Evolutionary conservation across 2,329 filamentous ascomycete species (phyloP).

Genomic region (Fusarium sp.): DNA sequence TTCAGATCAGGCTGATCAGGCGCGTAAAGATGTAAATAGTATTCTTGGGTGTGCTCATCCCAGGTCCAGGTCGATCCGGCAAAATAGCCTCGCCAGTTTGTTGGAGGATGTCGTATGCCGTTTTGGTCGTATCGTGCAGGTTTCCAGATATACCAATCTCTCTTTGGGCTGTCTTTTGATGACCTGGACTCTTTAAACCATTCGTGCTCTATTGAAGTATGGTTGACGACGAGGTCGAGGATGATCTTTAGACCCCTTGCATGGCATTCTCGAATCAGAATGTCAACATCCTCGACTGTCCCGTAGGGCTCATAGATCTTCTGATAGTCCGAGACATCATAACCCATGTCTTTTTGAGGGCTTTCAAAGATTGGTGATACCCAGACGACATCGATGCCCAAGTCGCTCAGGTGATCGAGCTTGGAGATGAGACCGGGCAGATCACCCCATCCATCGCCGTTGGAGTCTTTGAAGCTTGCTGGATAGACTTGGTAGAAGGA

Average conservation of each 20-base stretch:
- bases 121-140: conserved; percentile 61
- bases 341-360: conserved; percentile 75
- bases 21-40: conserved; percentile 70
- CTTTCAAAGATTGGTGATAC: conserved; percentile 61
- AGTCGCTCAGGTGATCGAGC: conserved; percentile 68
- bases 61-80: conserved; percentile 61
- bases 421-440: conserved; percentile 71
- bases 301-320: conserved; percentile 73
- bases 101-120: conserved; percentile 66
- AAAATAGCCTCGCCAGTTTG: conserved; percentile 63
- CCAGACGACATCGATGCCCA: conserved; percentile 72
- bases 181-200: conserved; percentile 67
- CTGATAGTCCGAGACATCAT: conserved; percentile 76
- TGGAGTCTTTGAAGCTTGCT: conserved; percentile 65
- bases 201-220: conserved; percentile 65
- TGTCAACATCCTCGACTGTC: conserved; percentile 71
- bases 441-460: conserved; percentile 71
- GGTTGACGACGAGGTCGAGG: conserved; percentile 78
- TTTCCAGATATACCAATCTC: conserved; percentile 74
- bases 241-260: conserved; percentile 70
- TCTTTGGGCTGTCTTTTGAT: conserved; percentile 59
- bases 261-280: conserved; percentile 68
- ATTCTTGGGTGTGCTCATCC: conserved; percentile 61
- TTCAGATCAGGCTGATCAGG: conserved; percentile 79
- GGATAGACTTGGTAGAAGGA: conserved; percentile 65